Evolutionary conservation across 495 filamentous ascomycete species (phyloP).

Genomic region (Choiromyces venosus): DNA sequence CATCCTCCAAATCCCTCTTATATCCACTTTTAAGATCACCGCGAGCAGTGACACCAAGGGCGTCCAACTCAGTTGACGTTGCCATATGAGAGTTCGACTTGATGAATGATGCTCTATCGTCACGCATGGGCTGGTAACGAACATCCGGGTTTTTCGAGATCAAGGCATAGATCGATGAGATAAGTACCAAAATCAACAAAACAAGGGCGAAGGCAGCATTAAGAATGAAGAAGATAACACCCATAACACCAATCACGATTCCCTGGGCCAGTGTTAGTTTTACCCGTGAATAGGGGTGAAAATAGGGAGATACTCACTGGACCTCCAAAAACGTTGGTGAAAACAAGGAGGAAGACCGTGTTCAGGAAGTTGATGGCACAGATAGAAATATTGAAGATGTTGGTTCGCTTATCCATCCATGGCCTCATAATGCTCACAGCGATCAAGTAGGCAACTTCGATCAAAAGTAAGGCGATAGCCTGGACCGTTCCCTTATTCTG

Average conservation of each 20-base stretch:
- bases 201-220: slow-evolving; percentile 85
- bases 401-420: slow-evolving; percentile 99
- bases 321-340: slow-evolving; percentile 77
- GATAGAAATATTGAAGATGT: slow-evolving; percentile 93
- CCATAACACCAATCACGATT: slow-evolving; percentile 86
- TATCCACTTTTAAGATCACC: slow-evolving; percentile 70
- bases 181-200: slow-evolving; percentile 77
- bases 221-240: slow-evolving; percentile 85
- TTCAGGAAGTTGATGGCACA: slow-evolving; percentile 85
- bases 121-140: slow-evolving; percentile 93
- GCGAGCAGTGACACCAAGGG: slow-evolving; percentile 84
- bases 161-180: slow-evolving; percentile 75
- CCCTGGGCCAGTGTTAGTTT: slow-evolving; percentile 44
- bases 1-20: slow-evolving; percentile 68
- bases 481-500: slow-evolving; percentile 71
- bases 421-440: slow-evolving; percentile 73
- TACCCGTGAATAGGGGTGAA: neutral
- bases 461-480: slow-evolving; percentile 75
- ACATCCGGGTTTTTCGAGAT: slow-evolving; percentile 93
- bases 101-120: slow-evolving; percentile 96
- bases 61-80: slow-evolving; percentile 75
- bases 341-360: slow-evolving; percentile 75
- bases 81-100: slow-evolving; percentile 89
- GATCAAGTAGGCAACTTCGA: slow-evolving; percentile 78
- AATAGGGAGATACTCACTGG: slow-evolving; percentile 52